These are phyloP conservation scores for Pharnaceum exiguum DNA, from an alignment of 148 eudicot genomes.

Conservation along the genomic window DNA sequence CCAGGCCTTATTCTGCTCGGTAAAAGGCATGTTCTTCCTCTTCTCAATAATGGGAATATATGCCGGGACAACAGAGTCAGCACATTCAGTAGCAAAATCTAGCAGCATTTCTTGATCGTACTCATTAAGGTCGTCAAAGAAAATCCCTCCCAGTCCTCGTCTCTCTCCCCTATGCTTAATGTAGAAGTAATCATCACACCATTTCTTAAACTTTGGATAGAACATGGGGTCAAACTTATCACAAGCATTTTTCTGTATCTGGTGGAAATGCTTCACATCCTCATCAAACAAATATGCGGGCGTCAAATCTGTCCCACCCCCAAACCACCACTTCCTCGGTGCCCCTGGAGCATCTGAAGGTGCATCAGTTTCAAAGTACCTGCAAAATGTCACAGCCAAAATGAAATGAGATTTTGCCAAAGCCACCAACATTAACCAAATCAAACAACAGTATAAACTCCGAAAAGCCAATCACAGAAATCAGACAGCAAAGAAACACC, in stretches of 20 bases:
- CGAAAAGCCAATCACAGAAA: too few relatives aligned
- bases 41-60: conserved; percentile 5
- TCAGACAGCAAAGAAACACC: too few relatives aligned
- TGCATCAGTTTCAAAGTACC: not conserved
- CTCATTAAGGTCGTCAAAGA: not conserved
- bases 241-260: conserved; percentile 1
- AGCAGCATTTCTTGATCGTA: conserved; percentile 3
- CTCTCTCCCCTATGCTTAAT: conserved; percentile 8
- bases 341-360: not conserved
- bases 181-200: conserved; percentile 5
- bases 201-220: conserved; percentile 5
- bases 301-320: not conserved
- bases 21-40: conserved; percentile 1
- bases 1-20: not conserved
- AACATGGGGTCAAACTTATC: conserved; percentile 3
- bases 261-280: conserved; percentile 3
- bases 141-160: not conserved
- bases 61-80: conserved; percentile 2
- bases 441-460: too few relatives aligned
- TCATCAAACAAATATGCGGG: conserved; percentile 1
- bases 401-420: too few relatives aligned
- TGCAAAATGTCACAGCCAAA: too few relatives aligned
- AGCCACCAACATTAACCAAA: too few relatives aligned
- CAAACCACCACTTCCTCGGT: conserved; percentile 4
- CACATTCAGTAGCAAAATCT: conserved; percentile 1